phyloP scores from a whole-genome alignment of 2,329 filamentous ascomycete genomes.

The Claviceps fusiformis region DNA sequence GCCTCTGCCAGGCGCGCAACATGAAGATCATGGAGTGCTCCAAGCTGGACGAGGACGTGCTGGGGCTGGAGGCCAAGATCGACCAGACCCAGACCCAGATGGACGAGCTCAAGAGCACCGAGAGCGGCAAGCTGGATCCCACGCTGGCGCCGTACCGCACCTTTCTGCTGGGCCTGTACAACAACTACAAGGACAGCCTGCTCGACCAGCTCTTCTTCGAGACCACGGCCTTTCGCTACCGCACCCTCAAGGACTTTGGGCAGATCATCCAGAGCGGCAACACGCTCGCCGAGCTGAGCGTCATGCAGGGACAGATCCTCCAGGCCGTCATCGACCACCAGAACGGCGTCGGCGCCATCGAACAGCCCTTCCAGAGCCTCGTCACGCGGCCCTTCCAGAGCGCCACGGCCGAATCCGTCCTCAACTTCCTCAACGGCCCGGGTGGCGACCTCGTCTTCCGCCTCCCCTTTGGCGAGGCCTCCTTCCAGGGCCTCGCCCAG shows the following conservation, averaged over 20 bases:
- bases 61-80: not conserved
- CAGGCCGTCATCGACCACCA: not conserved
- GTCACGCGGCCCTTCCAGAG: not conserved
- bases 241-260: not conserved
- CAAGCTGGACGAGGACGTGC: not conserved
- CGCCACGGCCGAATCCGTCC: not conserved
- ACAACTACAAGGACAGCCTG: not conserved
- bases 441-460: not conserved
- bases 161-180: not conserved
- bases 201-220: not conserved
- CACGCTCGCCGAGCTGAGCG: not conserved
- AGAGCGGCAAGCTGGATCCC: not conserved
- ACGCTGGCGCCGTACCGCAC: not conserved
- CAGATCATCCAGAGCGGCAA: not conserved
- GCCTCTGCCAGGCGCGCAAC: not conserved
- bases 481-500: not conserved
- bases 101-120: not conserved
- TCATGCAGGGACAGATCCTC: not conserved
- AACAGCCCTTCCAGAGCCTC: not conserved
- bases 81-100: not conserved
- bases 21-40: not conserved
- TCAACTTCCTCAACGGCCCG: not conserved
- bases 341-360: not conserved
- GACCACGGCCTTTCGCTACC: not conserved
- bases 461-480: not conserved